phyloP scores from a whole-genome alignment of 345 rosid genomes.

The Populus alba region DNA sequence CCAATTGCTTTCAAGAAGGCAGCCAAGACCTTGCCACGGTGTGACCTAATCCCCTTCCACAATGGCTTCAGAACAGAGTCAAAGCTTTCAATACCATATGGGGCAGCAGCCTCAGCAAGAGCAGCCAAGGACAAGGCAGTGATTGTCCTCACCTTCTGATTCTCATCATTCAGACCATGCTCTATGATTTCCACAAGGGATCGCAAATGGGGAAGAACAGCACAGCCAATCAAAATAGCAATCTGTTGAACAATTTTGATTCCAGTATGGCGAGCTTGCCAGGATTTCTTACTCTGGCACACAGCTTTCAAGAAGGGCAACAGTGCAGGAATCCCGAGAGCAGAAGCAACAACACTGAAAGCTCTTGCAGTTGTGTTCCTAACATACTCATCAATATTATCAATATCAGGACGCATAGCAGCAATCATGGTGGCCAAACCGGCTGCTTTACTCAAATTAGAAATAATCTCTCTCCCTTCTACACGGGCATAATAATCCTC shows the following conservation, averaged over 20 bases:
- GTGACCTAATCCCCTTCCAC: slow-evolving; percentile 98
- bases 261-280: slow-evolving; percentile 99
- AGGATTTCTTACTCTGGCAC: slow-evolving; percentile 98
- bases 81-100: slow-evolving; percentile 97
- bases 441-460: slow-evolving; percentile 96
- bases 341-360: slow-evolving; percentile 98
- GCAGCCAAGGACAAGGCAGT: slow-evolving; percentile 99
- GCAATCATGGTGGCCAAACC: slow-evolving; percentile 99
- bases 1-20: slow-evolving; percentile 99
- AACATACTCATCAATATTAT: slow-evolving; percentile 94
- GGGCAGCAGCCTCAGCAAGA: slow-evolving; percentile 99
- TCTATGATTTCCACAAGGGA: slow-evolving; percentile 93
- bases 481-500: slow-evolving; percentile 99
- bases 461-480: slow-evolving; percentile 97
- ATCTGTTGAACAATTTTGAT: slow-evolving; percentile 99
- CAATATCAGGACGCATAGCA: slow-evolving; percentile 99
- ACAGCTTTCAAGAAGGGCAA: slow-evolving; percentile 95
- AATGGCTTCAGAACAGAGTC: slow-evolving; percentile 94
- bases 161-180: slow-evolving; percentile 94
- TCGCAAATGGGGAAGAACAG: slow-evolving; percentile 90
- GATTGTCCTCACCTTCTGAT: slow-evolving; percentile 95
- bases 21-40: slow-evolving; percentile 98
- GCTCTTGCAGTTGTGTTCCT: slow-evolving; percentile 99
- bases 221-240: slow-evolving; percentile 96
- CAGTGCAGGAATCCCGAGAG: slow-evolving; percentile 92